These are phyloP conservation scores for Aquilaria malaccensis DNA, from an alignment of 345 rosid genomes.

Conservation along the genomic window DNA sequence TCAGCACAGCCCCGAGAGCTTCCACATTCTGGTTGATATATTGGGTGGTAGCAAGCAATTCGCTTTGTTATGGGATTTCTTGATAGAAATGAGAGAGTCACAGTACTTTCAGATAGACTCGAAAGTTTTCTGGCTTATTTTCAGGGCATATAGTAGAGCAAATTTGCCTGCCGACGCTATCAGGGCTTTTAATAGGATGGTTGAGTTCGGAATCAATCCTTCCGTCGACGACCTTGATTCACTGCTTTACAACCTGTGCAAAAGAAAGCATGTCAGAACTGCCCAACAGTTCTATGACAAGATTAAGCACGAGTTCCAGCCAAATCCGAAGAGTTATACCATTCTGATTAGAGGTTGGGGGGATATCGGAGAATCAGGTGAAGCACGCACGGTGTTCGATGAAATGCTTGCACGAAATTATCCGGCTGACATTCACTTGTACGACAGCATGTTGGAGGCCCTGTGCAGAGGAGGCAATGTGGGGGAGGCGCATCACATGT, in stretches of 20 bases:
- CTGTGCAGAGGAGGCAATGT: slow-evolving; percentile 59
- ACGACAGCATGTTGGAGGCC: slow-evolving; percentile 65
- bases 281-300: slow-evolving; percentile 55
- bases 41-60: slow-evolving; percentile 59
- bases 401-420: slow-evolving; percentile 48
- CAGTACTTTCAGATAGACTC: slow-evolving; percentile 31
- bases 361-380: slow-evolving; percentile 27
- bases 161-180: slow-evolving; percentile 65
- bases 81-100: slow-evolving; percentile 53
- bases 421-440: slow-evolving; percentile 50
- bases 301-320: slow-evolving; percentile 28
- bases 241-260: slow-evolving; percentile 55
- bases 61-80: slow-evolving; percentile 75
- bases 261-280: slow-evolving; percentile 49
- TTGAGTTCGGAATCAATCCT: slow-evolving; percentile 73
- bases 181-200: slow-evolving; percentile 71
- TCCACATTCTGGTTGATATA: slow-evolving; percentile 63
- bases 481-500: slow-evolving; percentile 53
- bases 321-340: slow-evolving; percentile 52
- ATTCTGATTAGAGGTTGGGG: slow-evolving; percentile 63
- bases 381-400: slow-evolving; percentile 66
- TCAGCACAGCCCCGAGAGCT: slow-evolving; percentile 47
- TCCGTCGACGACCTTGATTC: slow-evolving; percentile 52
- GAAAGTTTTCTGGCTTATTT: slow-evolving; percentile 64
- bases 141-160: slow-evolving; percentile 67